phyloP scores from a whole-genome alignment of 352 stramenopile genomes.

The Paralagenidium karlingii region DNA sequence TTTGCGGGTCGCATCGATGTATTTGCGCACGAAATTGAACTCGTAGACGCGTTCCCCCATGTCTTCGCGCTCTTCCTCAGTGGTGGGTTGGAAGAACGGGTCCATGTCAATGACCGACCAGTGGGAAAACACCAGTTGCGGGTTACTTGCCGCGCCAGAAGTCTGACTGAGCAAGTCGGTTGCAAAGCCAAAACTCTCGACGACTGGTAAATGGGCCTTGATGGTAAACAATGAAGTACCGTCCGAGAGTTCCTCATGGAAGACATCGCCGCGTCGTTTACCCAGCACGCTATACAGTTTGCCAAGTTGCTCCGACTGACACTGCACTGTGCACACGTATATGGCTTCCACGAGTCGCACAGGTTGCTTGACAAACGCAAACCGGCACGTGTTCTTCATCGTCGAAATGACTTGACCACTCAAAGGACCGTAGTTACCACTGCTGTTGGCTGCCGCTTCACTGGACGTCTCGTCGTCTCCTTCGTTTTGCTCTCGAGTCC shows the following conservation, averaged over 20 bases:
- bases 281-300: conserved; percentile 92
- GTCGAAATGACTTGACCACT: conserved; percentile 73
- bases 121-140: conserved; percentile 92
- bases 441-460: not conserved
- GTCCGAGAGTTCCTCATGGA: conserved; percentile 82
- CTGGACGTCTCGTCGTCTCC: not conserved
- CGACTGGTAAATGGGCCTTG: conserved; percentile 87
- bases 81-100: conserved; percentile 94
- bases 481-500: not conserved
- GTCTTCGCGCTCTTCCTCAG: conserved; percentile 93
- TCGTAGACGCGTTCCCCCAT: conserved; percentile 87
- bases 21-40: conserved; percentile 90
- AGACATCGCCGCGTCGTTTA: conserved; percentile 85
- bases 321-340: conserved; percentile 83
- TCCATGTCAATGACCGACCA: conserved; percentile 91
- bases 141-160: conserved; percentile 91
- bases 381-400: conserved; percentile 58
- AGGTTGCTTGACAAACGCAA: conserved; percentile 71
- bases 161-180: conserved; percentile 90
- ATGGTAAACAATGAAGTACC: conserved; percentile 92
- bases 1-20: conserved; percentile 90
- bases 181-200: conserved; percentile 90
- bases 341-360: conserved; percentile 87
- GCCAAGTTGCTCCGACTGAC: conserved; percentile 83
- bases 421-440: conserved; percentile 42